These are phyloP conservation scores for Boletellus ananas DNA, from an alignment of 768 basidiomycete species.

Conservation along the genomic window DNA sequence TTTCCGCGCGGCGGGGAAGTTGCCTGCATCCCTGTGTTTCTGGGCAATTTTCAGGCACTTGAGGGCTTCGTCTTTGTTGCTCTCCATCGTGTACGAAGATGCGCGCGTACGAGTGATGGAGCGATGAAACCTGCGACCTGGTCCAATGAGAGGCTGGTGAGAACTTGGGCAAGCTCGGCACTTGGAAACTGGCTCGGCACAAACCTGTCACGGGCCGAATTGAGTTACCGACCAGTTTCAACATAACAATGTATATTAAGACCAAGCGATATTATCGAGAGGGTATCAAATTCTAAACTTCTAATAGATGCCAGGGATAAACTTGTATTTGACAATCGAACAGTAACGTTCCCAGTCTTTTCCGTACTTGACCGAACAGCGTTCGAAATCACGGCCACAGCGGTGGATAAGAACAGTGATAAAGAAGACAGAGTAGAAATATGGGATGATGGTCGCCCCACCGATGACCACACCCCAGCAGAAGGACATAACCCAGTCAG, in stretches of 20 bases:
- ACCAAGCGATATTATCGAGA: conserved; percentile 6
- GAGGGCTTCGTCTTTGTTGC: conserved; percentile 87
- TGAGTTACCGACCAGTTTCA: not conserved
- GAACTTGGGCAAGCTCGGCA: conserved; percentile 16
- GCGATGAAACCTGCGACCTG: not conserved
- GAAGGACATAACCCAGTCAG: conserved; percentile 85
- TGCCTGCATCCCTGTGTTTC: conserved; percentile 66
- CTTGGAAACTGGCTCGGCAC: conserved; percentile 10
- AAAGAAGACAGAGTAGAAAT: conserved; percentile 98
- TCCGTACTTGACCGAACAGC: conserved; percentile 89
- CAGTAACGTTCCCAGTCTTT: conserved; percentile 95
- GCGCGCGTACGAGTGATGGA: conserved; percentile 8
- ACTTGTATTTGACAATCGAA: conserved; percentile 82
- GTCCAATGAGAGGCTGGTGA: conserved; percentile 14
- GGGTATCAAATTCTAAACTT: conserved; percentile 33
- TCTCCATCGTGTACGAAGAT: conserved; percentile 52
- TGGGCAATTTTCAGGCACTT: conserved; percentile 79
- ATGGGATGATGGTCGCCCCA: conserved; percentile 77
- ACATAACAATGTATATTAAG: not conserved
- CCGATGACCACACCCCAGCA: conserved; percentile 83
- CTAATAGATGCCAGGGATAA: conserved; percentile 84
- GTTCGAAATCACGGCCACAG: conserved; percentile 90
- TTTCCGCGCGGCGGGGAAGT: conserved; percentile 75
- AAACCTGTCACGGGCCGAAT: not conserved
- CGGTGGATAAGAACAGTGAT: conserved; percentile 89